A percentile compares a stretch with the other conserved stretches of the same genome.
Conservation (phyloP, 2,329 filamentous ascomycete species). For the Diplodia scrobiculata region DNA sequence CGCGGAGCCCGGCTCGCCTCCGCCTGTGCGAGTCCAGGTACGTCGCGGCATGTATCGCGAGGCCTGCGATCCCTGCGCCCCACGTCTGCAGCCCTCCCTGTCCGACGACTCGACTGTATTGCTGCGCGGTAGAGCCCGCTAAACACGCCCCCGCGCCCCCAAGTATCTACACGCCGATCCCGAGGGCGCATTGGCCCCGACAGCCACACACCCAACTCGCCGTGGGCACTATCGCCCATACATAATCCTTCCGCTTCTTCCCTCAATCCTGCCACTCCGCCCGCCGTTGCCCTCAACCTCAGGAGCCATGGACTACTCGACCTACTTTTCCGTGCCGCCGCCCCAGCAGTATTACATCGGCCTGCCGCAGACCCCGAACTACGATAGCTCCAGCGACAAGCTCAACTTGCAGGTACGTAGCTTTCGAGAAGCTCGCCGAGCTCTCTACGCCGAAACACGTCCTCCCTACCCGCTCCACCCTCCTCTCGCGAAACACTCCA, state of each 20-base stretch:
- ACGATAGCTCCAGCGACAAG: constrained; percentile 29
- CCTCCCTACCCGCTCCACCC: background rate
- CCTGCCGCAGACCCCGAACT: constrained; percentile 45
- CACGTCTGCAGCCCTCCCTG: background rate
- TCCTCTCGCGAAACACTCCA: background rate
- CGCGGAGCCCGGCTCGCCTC: constrained; percentile 1
- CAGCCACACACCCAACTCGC: background rate
- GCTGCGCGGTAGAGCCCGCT: background rate
- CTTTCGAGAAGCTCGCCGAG: constrained; percentile 1
- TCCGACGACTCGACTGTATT: background rate
- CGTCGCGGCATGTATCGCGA: constrained; percentile 7
- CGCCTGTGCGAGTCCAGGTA: constrained; percentile 14
- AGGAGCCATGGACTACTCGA: constrained; percentile 57
- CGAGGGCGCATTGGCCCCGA: constrained; percentile 11
- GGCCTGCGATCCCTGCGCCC: background rate
- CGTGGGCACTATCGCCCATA: constrained; percentile 6
- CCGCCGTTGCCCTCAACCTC: background rate
- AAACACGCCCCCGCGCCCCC: constrained; percentile 4
- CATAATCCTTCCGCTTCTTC: constrained; percentile 20
- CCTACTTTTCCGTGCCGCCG: constrained; percentile 53
- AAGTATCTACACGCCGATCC: constrained; percentile 23
- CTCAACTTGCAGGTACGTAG: constrained; percentile 21
- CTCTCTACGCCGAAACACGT: background rate
- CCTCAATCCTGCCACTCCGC: constrained; percentile 3
- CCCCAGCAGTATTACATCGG: constrained; percentile 56